Base-by-base conservation (phyloP, 2,329 filamentous ascomycete genomes). In the Trichophyton simii region DNA sequence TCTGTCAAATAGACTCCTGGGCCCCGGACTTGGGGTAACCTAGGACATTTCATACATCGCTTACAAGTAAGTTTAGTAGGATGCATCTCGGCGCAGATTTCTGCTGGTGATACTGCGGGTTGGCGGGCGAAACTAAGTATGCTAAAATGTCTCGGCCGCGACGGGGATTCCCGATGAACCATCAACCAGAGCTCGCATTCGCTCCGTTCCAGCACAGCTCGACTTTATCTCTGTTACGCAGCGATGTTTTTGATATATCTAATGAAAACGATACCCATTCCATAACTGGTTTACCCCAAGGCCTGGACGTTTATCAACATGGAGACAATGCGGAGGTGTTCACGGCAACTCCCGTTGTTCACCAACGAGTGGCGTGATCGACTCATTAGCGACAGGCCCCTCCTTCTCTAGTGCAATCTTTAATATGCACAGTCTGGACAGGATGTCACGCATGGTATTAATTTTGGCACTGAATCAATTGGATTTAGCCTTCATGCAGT, bases 281-380 rank as follows among this genome's bases (percentile, higher is more conserved):
- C 52, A 55, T n/a, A 13, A n/a, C 8, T 9, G 5, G 18, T 18
- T 52, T n/a, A 55, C 52, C 13, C 52, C 46, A 15, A 9, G 15
- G 9, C 11, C 52, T 8, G 34, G 52, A 55, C 13, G 28, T n/a
- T n/a, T 31, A 55, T 36, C 25, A 36, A 55, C 6, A 13, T 18
- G 52, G 52, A 31, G 52, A 55, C 20, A 44, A 55, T n/a, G 52
- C 52, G 52, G 52, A 36, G 52, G 22, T 52, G 46, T 31, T 52
- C 46, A 52, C 25, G 8, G 4, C 20, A 55, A 11, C 52, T 20
- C 2, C 18, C 52, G 8, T 15, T 34, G 28, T 28, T 28, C 25
- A 34, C 52, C 52, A 34, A 34, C 34, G 11, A 55, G 46, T 55
- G 52, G 52, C 52, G n/a, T 55, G 52, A 55, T 36, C 52, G 28